Evolutionary conservation across 2,329 filamentous ascomycete genomes (phyloP), one percentile per base, ranked within the genome.

Genomic region (Xylariaceae sp.): DNA sequence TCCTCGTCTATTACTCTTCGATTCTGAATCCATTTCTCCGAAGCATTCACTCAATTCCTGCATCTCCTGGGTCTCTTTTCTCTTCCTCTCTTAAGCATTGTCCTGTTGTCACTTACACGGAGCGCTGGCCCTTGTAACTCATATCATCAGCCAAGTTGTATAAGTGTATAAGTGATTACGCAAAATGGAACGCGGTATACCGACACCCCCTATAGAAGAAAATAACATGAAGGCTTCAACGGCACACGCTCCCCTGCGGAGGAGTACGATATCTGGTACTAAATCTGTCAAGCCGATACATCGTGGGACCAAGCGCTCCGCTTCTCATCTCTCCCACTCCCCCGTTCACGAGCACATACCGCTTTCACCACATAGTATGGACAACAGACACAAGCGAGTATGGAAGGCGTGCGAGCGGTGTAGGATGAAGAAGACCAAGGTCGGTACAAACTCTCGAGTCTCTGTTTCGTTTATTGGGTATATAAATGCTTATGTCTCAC

Each of bases 341-440:
- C 67, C 70, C 19, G 68, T 70, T 19, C 73, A 74, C 16, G 67
- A 71, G 30, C 70, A 74, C 49, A 67, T 70, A 52, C 70, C 66
- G 52, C 67, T 72, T 41, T 71, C 71, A 21, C 65, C 72, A 59
- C 66, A 70, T 55, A 55, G 58, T 39, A 71, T 77, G 59, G 81
- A 84, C 59, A 77, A 76, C 45, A 75, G 81, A 58, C 80, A 85
- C 65, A 85, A 85, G 72, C 74, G 83, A 60, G 81, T 85, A 51
- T 85, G 81, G 81, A 85, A 85, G 67, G 83, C 83, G 16, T 86
- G 83, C 59, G 81, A 85, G 70, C 73, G 83, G 60, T 86, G 82
- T 73, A 74, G 82, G 60, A 85, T 85, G 80, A 86, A 85, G 76
- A 86, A 86, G 74, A 86, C 83, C 50, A 85, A 85, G 81, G 81